A percentile compares a stretch with the other conserved stretches of the same genome.
Evolutionary conservation across 805 yeast genomes (phyloP).

Genomic region (Diddensiella caesifluorescens): DNA sequence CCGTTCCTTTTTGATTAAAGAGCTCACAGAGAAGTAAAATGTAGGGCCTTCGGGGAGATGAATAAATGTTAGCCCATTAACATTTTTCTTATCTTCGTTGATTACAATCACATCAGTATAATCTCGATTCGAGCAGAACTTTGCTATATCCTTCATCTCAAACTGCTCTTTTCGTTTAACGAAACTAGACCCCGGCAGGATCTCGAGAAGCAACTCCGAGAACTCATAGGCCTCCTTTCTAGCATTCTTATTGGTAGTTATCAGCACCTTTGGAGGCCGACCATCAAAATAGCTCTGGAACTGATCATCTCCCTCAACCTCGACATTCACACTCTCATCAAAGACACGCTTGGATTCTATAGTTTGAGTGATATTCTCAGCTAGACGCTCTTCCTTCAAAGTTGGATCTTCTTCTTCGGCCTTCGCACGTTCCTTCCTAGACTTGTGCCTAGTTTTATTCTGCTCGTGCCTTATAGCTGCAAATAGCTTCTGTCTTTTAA

Average conservation of each 20-base stretch:
- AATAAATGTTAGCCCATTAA: conserved; percentile 86
- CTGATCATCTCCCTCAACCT: conserved; percentile 42
- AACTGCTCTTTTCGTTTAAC: conserved; percentile 83
- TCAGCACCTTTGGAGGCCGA: conserved; percentile 74
- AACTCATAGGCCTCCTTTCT: conserved; percentile 83
- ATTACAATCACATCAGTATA: conserved; percentile 84
- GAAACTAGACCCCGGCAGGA: conserved; percentile 80
- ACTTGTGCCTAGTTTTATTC: conserved; percentile 70
- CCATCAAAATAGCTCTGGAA: conserved; percentile 55
- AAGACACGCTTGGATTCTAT: conserved; percentile 77
- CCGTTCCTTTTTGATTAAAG: conserved; percentile 66
- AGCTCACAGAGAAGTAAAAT: conserved; percentile 79
- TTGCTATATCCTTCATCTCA: conserved; percentile 80
- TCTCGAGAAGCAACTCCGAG: conserved; percentile 77
- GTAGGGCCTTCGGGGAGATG: conserved; percentile 96
- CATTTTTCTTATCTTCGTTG: conserved; percentile 89
- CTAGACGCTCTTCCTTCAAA: conserved; percentile 70
- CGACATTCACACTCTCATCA: conserved; percentile 68
- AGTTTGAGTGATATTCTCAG: conserved; percentile 73
- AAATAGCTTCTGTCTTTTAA: conserved; percentile 70
- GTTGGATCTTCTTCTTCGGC: conserved; percentile 83
- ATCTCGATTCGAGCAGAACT: conserved; percentile 72
- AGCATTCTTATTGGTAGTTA: conserved; percentile 87
- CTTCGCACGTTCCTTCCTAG: conserved; percentile 77
- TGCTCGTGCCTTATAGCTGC: conserved; percentile 68